Percentiles rank a stretch among this genome's conserved stretches.
Conservation (phyloP, 2,329 filamentous ascomycete genomes). For the Leptosphaerulina australis region DNA sequence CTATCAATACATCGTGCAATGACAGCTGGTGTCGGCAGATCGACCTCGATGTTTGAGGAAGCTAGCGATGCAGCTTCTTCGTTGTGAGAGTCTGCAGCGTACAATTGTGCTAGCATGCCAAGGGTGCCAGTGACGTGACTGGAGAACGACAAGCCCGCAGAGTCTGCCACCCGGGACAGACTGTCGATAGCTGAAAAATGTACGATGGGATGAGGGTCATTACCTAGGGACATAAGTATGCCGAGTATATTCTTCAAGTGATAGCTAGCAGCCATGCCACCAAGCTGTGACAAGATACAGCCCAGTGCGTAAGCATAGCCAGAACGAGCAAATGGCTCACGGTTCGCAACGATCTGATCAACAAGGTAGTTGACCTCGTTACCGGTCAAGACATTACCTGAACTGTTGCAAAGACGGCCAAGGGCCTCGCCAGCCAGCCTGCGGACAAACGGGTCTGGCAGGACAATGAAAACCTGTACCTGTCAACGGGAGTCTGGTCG, state of each 20-base stretch:
- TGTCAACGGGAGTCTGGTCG: conserved; percentile 9
- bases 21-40: conserved; percentile 79
- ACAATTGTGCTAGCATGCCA: conserved; percentile 92
- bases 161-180: conserved; percentile 83
- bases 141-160: conserved; percentile 89
- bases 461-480: conserved; percentile 70
- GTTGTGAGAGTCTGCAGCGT: conserved; percentile 90
- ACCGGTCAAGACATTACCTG: conserved; percentile 88
- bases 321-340: conserved; percentile 89
- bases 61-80: conserved; percentile 78
- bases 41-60: conserved; percentile 88
- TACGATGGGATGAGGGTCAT: conserved; percentile 91
- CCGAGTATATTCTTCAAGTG: conserved; percentile 97
- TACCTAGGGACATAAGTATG: conserved; percentile 96
- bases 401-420: conserved; percentile 81
- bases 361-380: conserved; percentile 88
- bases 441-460: conserved; percentile 84
- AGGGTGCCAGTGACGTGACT: conserved; percentile 87
- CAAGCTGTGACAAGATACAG: conserved; percentile 91
- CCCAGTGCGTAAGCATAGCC: conserved; percentile 94
- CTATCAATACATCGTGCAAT: conserved; percentile 90
- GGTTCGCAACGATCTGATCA: conserved; percentile 91
- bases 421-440: conserved; percentile 83
- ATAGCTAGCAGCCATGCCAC: conserved; percentile 95
- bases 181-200: conserved; percentile 97